Conservation (phyloP, 2,329 filamentous ascomycete species). For the Tetracladium maxilliforme region DNA sequence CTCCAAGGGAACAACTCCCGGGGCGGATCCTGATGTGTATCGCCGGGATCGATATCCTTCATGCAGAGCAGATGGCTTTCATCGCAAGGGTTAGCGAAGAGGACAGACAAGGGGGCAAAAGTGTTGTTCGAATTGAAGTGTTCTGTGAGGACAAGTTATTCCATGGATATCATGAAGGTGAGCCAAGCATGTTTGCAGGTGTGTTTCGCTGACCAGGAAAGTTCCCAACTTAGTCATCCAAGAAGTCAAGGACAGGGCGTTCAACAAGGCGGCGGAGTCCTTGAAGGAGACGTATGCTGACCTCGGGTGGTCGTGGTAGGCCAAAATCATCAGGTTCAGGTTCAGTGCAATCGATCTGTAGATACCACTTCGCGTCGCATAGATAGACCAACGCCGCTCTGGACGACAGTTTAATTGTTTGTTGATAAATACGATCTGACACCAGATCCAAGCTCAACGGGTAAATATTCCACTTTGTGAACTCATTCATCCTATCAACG, state of each 20-base stretch:
- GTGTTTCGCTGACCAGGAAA: too few species aligned
- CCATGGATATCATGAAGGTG: slow-evolving; percentile 15
- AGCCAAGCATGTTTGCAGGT: slow-evolving; percentile 3
- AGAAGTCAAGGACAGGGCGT: slow-evolving; percentile 1
- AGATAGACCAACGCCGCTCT: too few species aligned
- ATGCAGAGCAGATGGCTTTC: slow-evolving; percentile 22
- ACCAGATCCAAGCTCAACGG: too few species aligned
- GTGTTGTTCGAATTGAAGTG: slow-evolving; percentile 10
- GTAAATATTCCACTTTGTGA: too few species aligned
- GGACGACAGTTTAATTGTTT: too few species aligned
- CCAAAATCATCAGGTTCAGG: too few species aligned
- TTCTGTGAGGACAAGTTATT: slow-evolving; percentile 11
- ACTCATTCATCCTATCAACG: too few species aligned
- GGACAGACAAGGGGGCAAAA: slow-evolving; percentile 10
- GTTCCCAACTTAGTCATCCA: not conserved
- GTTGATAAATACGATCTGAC: too few species aligned
- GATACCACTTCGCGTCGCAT: too few species aligned
- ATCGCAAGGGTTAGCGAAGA: slow-evolving; percentile 16
- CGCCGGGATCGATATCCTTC: slow-evolving; percentile 23
- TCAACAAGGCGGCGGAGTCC: not conserved
- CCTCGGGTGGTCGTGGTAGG: slow-evolving; percentile 1
- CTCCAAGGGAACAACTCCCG: slow-evolving; percentile 17
- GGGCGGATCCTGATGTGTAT: slow-evolving; percentile 22
- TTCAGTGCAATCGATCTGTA: too few species aligned
- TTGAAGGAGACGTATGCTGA: slow-evolving; percentile 1